Evolutionary conservation across 2,329 filamentous ascomycete species (phyloP), one percentile per base, ranked within the genome.

Genomic region (Talaromyces sp.): DNA sequence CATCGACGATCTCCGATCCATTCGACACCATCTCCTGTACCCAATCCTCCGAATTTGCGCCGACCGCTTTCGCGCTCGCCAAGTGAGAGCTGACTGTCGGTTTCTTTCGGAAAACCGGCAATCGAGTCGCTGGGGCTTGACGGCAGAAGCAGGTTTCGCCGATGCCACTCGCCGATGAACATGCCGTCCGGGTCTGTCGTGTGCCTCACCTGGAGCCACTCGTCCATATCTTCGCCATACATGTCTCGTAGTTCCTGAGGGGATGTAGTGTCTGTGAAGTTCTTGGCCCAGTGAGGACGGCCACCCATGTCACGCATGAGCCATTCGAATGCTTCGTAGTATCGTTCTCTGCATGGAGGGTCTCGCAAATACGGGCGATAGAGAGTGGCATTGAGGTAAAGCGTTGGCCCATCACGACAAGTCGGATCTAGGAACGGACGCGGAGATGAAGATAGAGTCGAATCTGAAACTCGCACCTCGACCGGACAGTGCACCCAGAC

Each of bases 91-190:
- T 55, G 65, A 51, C 39, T 28, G 53, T 60, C 58, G 56, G 61
- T 58, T 59, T 54, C 15, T 42, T 52, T 44, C 17, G 19, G 59
- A 28, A 61, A 64, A n/a, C 65, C 66, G 19, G 64, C 58, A n/a
- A 39, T n/a, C 32, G 63, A 62, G 25, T 57, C 65, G 39, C 60
- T 64, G 22, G 57, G 63, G 44, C 60, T 63, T 15, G 57, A 33
- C 10, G 65, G 59, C 57, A 81, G 72, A 54, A 85, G 74, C 11
- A 96, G 78, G 68, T 85, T 85, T 57, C 88, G 83, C 30, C 89
- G 82, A 75, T 97, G 92, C 93, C 93, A 99, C 55, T 92, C 88
- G 2, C 93, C 93, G 15, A 93, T 82, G 75, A 96, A 96, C 84
- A 96, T 88, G 61, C 92, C 92, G 63, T 92, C 86, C 0, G 89